Conservation (phyloP, 768 basidiomycete species). For the Leccinum incarnatum region DNA sequence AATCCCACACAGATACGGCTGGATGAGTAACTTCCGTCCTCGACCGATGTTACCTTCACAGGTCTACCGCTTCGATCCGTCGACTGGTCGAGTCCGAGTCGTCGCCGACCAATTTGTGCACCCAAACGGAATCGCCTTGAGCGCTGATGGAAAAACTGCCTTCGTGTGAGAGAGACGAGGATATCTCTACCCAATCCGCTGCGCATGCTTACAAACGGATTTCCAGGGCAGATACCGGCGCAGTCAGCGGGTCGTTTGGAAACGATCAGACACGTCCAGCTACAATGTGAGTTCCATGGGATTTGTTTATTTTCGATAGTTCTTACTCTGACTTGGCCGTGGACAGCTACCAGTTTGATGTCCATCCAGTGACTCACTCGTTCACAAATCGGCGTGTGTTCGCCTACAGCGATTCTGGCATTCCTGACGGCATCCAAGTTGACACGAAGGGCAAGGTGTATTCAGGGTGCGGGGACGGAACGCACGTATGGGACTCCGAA, state of each 20-base stretch:
- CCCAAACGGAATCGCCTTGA: neutral
- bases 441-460: constrained; percentile 68
- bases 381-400: constrained; percentile 65
- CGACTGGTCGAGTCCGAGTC: constrained; percentile 60
- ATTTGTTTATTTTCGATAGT: neutral
- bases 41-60: constrained; percentile 66
- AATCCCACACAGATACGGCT: constrained; percentile 51
- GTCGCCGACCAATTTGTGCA: constrained; percentile 73
- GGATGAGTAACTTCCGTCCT: constrained; percentile 60
- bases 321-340: neutral
- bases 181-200: neutral
- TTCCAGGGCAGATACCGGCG: constrained; percentile 32
- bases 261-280: constrained; percentile 60
- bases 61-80: constrained; percentile 72
- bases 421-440: constrained; percentile 66
- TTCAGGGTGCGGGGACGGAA: constrained; percentile 66
- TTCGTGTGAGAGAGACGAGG: constrained; percentile 48
- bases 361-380: constrained; percentile 50
- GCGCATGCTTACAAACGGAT: constrained; percentile 11
- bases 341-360: constrained; percentile 64
- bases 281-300: constrained; percentile 52
- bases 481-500: constrained; percentile 55
- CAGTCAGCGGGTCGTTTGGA: constrained; percentile 43
- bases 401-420: constrained; percentile 64
- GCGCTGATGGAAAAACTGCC: constrained; percentile 34